phyloP scores from a whole-genome alignment of 441 rosid genomes.

The Lepidium campestre region DNA sequence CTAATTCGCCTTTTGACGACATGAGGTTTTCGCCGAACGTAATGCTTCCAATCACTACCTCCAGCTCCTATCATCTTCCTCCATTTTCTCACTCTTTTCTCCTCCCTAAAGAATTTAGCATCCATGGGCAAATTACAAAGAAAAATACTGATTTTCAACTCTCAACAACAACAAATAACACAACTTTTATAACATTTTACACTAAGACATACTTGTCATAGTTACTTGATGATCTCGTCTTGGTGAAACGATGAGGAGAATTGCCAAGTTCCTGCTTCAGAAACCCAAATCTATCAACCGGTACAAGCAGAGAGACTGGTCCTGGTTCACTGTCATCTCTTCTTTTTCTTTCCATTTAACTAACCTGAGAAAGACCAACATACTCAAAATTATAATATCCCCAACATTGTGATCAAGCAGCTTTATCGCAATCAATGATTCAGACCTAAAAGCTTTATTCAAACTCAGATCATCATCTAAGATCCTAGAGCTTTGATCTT shows the following conservation, averaged over 20 bases:
- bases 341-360: slow-evolving; percentile 64
- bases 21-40: slow-evolving; percentile 79
- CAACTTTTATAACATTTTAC: background rate
- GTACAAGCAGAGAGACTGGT: slow-evolving; percentile 57
- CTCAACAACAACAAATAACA: background rate
- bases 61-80: slow-evolving; percentile 98
- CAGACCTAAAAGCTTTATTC: background rate
- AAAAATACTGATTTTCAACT: background rate
- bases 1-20: slow-evolving; percentile 84
- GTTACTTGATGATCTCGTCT: slow-evolving; percentile 44
- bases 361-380: slow-evolving; percentile 25
- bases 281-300: slow-evolving; percentile 76
- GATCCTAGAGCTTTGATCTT: background rate
- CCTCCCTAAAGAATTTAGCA: slow-evolving; percentile 48
- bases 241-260: slow-evolving; percentile 45
- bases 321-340: slow-evolving; percentile 62
- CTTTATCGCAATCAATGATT: background rate
- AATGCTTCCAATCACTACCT: slow-evolving; percentile 97
- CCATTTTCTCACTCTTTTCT: slow-evolving; percentile 82
- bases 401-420: slow-evolving; percentile 23
- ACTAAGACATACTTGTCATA: slow-evolving; percentile 43
- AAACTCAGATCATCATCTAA: slow-evolving; percentile 2
- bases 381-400: slow-evolving; percentile 12
- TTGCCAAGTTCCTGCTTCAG: slow-evolving; percentile 55
- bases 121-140: slow-evolving; percentile 3